These are phyloP conservation scores for Clavispora santaluciae DNA, from an alignment of 805 yeast species.

Conservation along the genomic window DNA sequence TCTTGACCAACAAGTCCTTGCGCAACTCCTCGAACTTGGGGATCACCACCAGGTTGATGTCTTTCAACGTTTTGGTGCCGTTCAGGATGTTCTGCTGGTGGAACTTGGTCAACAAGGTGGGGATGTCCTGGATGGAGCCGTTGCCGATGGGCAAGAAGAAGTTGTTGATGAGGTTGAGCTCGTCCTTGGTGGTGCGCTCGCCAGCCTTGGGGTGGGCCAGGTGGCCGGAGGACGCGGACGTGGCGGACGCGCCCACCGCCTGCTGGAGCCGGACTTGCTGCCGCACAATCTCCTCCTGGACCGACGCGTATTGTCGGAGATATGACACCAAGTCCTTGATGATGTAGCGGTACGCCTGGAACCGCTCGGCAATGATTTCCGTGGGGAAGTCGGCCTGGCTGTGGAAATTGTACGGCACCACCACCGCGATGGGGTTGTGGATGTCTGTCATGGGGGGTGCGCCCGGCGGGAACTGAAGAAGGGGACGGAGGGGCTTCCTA, in stretches of 20 bases:
- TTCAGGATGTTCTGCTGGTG: slow-evolving; percentile 36
- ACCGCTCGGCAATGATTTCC: slow-evolving; percentile 77
- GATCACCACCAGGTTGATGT: slow-evolving; percentile 42
- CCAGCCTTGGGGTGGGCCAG: slow-evolving; percentile 10
- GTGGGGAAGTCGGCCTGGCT: slow-evolving; percentile 58
- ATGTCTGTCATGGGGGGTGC: slow-evolving; percentile 19
- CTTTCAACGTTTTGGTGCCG: slow-evolving; percentile 43
- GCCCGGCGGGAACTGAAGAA: too few species aligned
- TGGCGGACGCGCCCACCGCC: slow-evolving; percentile 40
- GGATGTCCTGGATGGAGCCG: slow-evolving; percentile 80
- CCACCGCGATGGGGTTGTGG: slow-evolving; percentile 36
- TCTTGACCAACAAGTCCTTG: slow-evolving; percentile 75
- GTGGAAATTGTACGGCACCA: slow-evolving; percentile 34
- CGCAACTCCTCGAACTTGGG: slow-evolving; percentile 54
- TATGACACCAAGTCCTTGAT: slow-evolving; percentile 71
- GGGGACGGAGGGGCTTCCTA: too few species aligned
- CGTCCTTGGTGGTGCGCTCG: slow-evolving; percentile 18
- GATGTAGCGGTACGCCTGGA: slow-evolving; percentile 80
- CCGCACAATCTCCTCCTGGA: slow-evolving; percentile 83
- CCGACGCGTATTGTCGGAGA: slow-evolving; percentile 72
- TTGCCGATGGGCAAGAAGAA: slow-evolving; percentile 74
- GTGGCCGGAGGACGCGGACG: slow-evolving; percentile 1
- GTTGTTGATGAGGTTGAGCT: slow-evolving; percentile 33
- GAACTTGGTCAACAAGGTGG: slow-evolving; percentile 56
- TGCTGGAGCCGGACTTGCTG: slow-evolving; percentile 78